A percentile compares a stretch with the other conserved stretches of the same genome.
phyloP scores from a whole-genome alignment of 164 flowering plant genomes.

The Echeveria elegans region DNA sequence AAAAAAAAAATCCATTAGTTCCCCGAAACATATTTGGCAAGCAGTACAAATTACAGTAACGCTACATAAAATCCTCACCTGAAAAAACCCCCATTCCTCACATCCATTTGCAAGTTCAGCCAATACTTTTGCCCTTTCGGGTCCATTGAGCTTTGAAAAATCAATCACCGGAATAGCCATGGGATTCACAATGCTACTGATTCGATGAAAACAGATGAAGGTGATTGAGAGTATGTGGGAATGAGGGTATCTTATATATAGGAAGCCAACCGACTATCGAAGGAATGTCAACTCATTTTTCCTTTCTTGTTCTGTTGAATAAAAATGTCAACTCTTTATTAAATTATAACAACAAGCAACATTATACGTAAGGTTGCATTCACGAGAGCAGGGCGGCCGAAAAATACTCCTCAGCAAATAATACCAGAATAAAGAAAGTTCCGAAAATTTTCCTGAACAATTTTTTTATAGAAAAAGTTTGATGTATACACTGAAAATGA shows the following conservation, averaged over 20 bases:
- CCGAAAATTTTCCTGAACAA: too few species aligned
- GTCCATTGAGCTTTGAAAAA: conserved; percentile 66
- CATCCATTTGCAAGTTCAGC: conserved; percentile 60
- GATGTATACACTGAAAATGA: background rate
- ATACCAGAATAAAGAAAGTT: background rate
- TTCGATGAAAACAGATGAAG: background rate
- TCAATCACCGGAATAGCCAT: conserved; percentile 92
- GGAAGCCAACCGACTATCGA: background rate
- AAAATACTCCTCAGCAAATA: background rate
- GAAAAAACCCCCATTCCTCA: conserved; percentile 85
- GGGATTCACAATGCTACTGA: background rate
- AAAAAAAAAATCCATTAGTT: background rate
- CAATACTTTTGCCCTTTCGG: conserved; percentile 51
- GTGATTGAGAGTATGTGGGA: background rate
- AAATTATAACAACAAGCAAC: background rate
- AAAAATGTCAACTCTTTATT: conserved; percentile 1
- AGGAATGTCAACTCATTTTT: background rate
- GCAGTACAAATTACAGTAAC: background rate
- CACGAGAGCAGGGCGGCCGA: background rate
- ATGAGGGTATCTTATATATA: background rate
- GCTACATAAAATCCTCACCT: conserved; percentile 31
- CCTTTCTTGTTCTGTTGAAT: background rate
- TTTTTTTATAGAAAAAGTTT: background rate
- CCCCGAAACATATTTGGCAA: background rate
- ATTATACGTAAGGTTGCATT: background rate